Percentiles rank a stretch among this genome's conserved stretches.
These are phyloP conservation scores for Hyaloscypha finlandica DNA, from an alignment of 495 filamentous ascomycete genomes.

Conservation along the genomic window DNA sequence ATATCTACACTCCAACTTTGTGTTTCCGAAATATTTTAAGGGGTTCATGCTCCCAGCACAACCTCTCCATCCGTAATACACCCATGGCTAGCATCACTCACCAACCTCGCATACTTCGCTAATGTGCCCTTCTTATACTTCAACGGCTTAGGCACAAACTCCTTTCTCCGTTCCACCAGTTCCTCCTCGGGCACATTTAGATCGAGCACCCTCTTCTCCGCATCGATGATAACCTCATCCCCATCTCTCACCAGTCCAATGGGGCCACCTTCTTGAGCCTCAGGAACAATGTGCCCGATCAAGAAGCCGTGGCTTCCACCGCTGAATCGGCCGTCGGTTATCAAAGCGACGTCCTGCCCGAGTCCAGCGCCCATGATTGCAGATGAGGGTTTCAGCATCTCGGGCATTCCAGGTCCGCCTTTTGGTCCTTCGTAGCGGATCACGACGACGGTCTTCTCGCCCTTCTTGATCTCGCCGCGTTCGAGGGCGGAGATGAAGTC, in stretches of 20 bases:
- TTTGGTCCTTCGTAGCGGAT: slow-evolving; percentile 94
- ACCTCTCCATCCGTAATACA: slow-evolving; percentile 71
- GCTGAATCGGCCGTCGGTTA: slow-evolving; percentile 78
- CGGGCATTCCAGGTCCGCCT: slow-evolving; percentile 81
- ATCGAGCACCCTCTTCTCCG: slow-evolving; percentile 64
- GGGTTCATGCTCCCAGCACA: neutral
- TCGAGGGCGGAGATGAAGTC: slow-evolving; percentile 78
- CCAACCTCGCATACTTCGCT: slow-evolving; percentile 71
- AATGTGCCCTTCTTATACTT: slow-evolving; percentile 74
- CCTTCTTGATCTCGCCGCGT: slow-evolving; percentile 84
- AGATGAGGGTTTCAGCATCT: slow-evolving; percentile 82
- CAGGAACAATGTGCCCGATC: slow-evolving; percentile 74
- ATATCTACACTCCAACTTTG: neutral
- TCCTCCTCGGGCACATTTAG: slow-evolving; percentile 61
- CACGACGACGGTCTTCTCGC: slow-evolving; percentile 95
- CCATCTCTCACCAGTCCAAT: slow-evolving; percentile 70
- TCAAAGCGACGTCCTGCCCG: slow-evolving; percentile 76
- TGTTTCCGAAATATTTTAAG: neutral
- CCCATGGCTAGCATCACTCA: slow-evolving; percentile 76
- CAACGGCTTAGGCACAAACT: slow-evolving; percentile 64
- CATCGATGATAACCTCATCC: slow-evolving; percentile 71
- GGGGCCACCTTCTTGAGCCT: slow-evolving; percentile 69
- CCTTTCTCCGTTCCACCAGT: slow-evolving; percentile 62
- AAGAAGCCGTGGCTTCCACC: slow-evolving; percentile 80
- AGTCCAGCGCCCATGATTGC: slow-evolving; percentile 87